Conservation (phyloP, 2,329 filamentous ascomycete species). For the Huntiella abstrusa region DNA sequence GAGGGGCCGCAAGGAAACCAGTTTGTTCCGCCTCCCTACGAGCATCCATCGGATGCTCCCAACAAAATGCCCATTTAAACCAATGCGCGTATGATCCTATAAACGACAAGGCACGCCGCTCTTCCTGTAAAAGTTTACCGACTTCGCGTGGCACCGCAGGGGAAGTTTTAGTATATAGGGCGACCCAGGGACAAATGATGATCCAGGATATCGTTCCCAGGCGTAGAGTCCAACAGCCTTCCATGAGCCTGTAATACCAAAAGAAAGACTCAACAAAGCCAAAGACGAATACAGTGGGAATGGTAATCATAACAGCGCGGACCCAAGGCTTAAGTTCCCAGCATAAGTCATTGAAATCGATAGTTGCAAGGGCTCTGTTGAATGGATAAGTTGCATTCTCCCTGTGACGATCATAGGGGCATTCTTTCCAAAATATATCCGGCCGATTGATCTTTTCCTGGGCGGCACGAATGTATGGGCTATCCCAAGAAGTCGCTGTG, state of each 20-base stretch:
- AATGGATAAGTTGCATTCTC: background rate
- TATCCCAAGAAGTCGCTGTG: too few relatives aligned
- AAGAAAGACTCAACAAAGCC: constrained; percentile 18
- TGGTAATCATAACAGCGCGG: constrained; percentile 15
- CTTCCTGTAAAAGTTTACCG: constrained; percentile 7
- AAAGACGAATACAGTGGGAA: constrained; percentile 16
- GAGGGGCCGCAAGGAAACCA: too few relatives aligned
- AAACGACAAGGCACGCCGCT: background rate
- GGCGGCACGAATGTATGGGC: too few relatives aligned
- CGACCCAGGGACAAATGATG: constrained; percentile 13
- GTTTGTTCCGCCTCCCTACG: too few relatives aligned
- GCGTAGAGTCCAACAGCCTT: constrained; percentile 16
- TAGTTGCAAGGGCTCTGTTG: too few relatives aligned
- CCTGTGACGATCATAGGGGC: background rate
- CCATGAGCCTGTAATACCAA: constrained; percentile 19
- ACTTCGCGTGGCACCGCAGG: constrained; percentile 11
- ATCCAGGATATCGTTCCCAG: constrained; percentile 19
- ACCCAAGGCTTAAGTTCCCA: constrained; percentile 3
- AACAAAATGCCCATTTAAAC: background rate
- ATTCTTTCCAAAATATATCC: background rate
- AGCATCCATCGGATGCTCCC: constrained; percentile 18
- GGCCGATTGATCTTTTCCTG: too few relatives aligned
- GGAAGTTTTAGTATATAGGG: constrained; percentile 16
- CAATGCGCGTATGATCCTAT: background rate
- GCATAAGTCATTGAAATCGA: background rate